These are phyloP conservation scores for Clonostachys byssicola DNA, from an alignment of 2,329 filamentous ascomycete species.

Conservation along the genomic window DNA sequence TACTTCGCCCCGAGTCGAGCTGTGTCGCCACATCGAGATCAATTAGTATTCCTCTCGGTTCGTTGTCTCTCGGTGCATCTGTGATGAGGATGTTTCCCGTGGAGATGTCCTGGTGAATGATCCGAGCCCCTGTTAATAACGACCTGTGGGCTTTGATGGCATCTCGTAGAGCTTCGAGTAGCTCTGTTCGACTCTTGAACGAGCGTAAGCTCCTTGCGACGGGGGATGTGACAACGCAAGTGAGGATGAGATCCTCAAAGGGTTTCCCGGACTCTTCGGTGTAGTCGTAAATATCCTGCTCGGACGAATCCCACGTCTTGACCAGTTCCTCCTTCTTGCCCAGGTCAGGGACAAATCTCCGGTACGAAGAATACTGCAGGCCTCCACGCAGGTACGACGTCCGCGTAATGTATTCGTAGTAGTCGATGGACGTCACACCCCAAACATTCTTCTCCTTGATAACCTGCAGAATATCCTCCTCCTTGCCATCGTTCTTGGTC, in stretches of 20 bases:
- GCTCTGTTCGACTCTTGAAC: background rate
- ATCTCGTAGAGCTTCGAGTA: slow-evolving; percentile 12
- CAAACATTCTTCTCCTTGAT: background rate
- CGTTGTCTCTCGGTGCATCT: slow-evolving; percentile 2
- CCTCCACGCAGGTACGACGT: background rate
- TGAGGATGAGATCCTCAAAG: background rate
- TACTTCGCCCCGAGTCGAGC: background rate
- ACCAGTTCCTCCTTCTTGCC: background rate
- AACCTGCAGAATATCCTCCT: background rate
- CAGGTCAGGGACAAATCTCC: background rate
- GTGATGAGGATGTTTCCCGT: slow-evolving; percentile 30
- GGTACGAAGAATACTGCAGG: background rate
- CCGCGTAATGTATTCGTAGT: background rate
- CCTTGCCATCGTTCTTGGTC: background rate
- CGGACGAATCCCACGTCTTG: background rate
- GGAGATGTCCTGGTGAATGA: slow-evolving; percentile 29
- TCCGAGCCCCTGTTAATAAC: slow-evolving; percentile 19
- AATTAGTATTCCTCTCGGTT: slow-evolving; percentile 21
- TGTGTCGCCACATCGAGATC: slow-evolving; percentile 15
- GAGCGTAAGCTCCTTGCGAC: background rate
- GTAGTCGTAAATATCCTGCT: background rate
- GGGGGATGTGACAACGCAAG: background rate
- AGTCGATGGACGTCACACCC: background rate
- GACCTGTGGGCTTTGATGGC: slow-evolving; percentile 26
- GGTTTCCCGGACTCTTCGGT: background rate